phyloP scores from a whole-genome alignment of 345 rosid species.

The Euphorbia tirucalli region DNA sequence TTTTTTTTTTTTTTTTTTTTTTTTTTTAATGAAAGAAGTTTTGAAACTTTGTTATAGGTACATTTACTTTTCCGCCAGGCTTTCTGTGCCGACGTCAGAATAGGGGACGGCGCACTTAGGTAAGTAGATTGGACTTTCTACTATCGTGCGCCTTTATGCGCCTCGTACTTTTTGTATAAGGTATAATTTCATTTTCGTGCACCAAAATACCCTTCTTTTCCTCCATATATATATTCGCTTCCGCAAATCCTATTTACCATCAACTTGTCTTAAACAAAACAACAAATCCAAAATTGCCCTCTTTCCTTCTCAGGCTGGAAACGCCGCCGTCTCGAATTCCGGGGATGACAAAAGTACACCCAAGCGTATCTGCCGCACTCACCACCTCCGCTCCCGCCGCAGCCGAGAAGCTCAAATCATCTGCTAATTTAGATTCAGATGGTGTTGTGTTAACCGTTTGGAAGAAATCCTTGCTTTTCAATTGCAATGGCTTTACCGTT shows the following conservation, averaged over 20 bases:
- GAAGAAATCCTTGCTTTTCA: slow-evolving; percentile 90
- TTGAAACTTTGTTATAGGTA: background rate
- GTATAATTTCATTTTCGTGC: background rate
- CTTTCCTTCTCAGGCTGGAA: slow-evolving; percentile 15
- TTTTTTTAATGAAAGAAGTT: background rate
- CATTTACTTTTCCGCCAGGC: background rate
- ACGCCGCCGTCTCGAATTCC: background rate
- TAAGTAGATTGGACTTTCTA: background rate
- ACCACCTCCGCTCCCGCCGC: background rate
- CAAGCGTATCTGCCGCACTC: slow-evolving; percentile 36
- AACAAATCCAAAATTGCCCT: background rate
- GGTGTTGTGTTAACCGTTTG: slow-evolving; percentile 68
- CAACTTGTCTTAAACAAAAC: background rate
- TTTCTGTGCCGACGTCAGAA: slow-evolving; percentile 16
- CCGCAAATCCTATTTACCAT: background rate
- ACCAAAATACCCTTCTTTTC: background rate
- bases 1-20: too few relatives aligned
- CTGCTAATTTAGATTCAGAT: background rate
- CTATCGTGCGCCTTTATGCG: slow-evolving; percentile 8
- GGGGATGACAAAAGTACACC: slow-evolving; percentile 75
- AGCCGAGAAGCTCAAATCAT: background rate
- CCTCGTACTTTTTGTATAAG: background rate
- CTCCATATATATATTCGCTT: slow-evolving; percentile 7
- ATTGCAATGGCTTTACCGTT: slow-evolving; percentile 93
- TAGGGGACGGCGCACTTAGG: slow-evolving; percentile 6